phyloP scores from a whole-genome alignment of 306 rosid genomes.

The Trifolium fragiferum region DNA sequence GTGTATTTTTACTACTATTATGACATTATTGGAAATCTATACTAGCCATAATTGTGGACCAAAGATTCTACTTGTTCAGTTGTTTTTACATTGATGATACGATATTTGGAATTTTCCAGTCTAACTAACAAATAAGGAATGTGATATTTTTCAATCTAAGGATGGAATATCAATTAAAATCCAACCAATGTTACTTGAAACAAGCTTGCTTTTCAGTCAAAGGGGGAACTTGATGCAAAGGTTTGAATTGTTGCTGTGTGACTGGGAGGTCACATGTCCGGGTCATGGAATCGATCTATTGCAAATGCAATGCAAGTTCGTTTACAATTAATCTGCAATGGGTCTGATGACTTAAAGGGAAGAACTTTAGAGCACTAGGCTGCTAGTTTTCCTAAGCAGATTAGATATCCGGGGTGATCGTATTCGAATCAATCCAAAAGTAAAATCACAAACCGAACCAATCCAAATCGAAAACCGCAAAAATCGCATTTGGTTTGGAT shows the following conservation, averaged over 20 bases:
- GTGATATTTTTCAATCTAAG: slow-evolving; percentile 17
- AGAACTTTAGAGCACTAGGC: too few species aligned
- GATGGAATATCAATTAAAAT: slow-evolving; percentile 18
- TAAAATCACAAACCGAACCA: too few species aligned
- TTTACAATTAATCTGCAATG: neutral
- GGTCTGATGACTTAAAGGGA: neutral
- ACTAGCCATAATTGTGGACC: slow-evolving; percentile 9
- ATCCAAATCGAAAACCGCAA: too few species aligned
- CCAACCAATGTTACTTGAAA: slow-evolving; percentile 8
- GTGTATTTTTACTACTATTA: slow-evolving; percentile 24
- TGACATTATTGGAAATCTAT: slow-evolving; percentile 33
- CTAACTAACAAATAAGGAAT: slow-evolving; percentile 27
- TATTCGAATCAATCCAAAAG: too few species aligned
- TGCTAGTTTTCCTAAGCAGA: too few species aligned
- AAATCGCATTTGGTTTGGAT: too few species aligned
- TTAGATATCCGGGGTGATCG: too few species aligned
- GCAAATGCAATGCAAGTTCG: slow-evolving; percentile 9
- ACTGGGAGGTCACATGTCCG: slow-evolving; percentile 5
- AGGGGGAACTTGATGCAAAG: neutral
- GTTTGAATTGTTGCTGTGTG: slow-evolving; percentile 9
- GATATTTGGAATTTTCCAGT: slow-evolving; percentile 29
- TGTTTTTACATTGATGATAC: slow-evolving; percentile 28
- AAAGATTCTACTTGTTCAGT: slow-evolving; percentile 32
- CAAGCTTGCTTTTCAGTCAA: slow-evolving; percentile 22
- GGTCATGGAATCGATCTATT: neutral